These are phyloP conservation scores for Thymus mandschuricus DNA, from an alignment of 257 asterid species.

Conservation along the genomic window DNA sequence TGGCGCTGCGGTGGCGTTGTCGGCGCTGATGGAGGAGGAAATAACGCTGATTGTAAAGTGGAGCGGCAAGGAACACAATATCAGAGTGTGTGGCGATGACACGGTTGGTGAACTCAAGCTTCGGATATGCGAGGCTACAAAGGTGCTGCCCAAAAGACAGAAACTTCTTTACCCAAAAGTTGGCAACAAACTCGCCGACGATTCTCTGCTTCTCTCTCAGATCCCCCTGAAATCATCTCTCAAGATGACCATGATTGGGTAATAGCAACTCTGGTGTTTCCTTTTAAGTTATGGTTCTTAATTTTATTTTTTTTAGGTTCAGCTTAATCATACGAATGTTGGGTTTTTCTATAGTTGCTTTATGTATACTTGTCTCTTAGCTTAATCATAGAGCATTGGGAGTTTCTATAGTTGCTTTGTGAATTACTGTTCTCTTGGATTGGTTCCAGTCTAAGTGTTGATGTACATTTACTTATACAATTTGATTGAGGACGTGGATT, in stretches of 20 bases:
- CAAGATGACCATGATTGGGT: conserved; percentile 99
- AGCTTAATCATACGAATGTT: not conserved
- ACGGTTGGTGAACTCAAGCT: conserved; percentile 90
- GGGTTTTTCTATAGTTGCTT: no score
- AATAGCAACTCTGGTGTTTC: not conserved
- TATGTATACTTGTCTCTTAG: no score
- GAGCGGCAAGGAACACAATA: conserved; percentile 93
- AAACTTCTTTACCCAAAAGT: conserved; percentile 93
- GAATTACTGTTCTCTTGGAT: not conserved
- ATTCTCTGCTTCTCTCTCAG: conserved; percentile 70
- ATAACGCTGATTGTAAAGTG: conserved; percentile 84
- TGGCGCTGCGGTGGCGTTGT: conserved; percentile 44
- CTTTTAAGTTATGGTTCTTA: not conserved
- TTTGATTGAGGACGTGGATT: not conserved
- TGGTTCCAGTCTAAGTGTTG: conserved; percentile 4
- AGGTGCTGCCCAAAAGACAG: conserved; percentile 90
- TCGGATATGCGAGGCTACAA: conserved; percentile 79
- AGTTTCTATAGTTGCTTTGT: no score
- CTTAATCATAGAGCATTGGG: no score
- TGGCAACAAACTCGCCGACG: conserved; percentile 84
- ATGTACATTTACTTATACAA: not conserved
- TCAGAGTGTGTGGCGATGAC: conserved; percentile 89
- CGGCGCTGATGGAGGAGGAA: conserved; percentile 79
- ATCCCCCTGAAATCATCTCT: conserved; percentile 77
- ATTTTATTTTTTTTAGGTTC: conserved; percentile 5